These are phyloP conservation scores for Gautieria morchelliformis DNA, from an alignment of 768 basidiomycete species.

Conservation along the genomic window DNA sequence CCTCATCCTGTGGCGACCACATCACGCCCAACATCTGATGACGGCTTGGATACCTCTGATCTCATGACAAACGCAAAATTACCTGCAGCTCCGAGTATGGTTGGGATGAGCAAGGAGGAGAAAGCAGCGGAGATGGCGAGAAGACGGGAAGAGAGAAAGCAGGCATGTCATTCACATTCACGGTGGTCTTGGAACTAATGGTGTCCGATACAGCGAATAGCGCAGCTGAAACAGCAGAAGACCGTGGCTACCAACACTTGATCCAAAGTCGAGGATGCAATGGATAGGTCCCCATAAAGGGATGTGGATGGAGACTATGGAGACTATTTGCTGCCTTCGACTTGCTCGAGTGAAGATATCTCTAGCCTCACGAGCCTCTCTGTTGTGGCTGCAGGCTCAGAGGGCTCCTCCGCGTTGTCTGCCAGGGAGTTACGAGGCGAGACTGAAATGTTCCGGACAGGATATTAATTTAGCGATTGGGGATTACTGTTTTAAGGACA, in stretches of 20 bases:
- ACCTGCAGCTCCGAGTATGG: slow-evolving; percentile 26
- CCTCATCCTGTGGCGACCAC: not conserved
- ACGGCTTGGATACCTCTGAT: not conserved
- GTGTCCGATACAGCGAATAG: slow-evolving; percentile 47
- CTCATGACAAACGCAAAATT: slow-evolving; percentile 7
- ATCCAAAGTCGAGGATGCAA: not conserved
- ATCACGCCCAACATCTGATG: not conserved
- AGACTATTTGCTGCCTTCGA: slow-evolving; percentile 1
- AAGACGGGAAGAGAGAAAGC: slow-evolving; percentile 85
- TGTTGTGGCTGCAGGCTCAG: not conserved
- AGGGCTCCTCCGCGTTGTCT: not conserved
- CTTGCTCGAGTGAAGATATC: slow-evolving; percentile 6
- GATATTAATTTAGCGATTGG: not conserved
- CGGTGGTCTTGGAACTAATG: not conserved
- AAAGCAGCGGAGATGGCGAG: slow-evolving; percentile 89
- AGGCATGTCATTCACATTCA: slow-evolving; percentile 38
- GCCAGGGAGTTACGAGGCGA: not conserved
- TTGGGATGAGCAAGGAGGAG: slow-evolving; percentile 73
- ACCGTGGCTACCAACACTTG: slow-evolving; percentile 32
- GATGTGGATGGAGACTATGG: not conserved
- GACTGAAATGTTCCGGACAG: not conserved
- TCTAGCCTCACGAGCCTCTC: slow-evolving; percentile 6
- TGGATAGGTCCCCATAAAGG: not conserved
- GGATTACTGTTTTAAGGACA: not conserved
- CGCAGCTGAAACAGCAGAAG: slow-evolving; percentile 75